Evolutionary conservation across 129 eudicot species (phyloP), one percentile per base, ranked within the genome.

Genomic region (Deinandra increscens): DNA sequence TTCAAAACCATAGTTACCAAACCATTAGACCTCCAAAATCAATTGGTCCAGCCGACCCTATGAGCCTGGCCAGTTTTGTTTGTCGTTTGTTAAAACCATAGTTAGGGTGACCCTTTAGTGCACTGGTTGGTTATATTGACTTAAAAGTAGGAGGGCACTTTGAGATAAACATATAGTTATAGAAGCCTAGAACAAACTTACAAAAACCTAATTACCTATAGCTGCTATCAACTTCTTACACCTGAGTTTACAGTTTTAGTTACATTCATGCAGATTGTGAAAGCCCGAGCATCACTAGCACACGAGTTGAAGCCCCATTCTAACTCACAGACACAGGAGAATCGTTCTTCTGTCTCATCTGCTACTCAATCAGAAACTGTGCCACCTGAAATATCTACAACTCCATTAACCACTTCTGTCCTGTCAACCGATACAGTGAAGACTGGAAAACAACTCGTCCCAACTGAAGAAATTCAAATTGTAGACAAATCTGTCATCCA

Each of bases 281-380:
- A 85, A 75, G 99, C 99, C 51, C 84, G 97, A 79, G 88, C 90
- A 26, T 79, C 77, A 50, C 69, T 94, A 64, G 66, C 85, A 51
- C 79, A 46, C 11, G 95, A 89, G 64, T 49, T 78, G 19, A 81
- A 85, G 66, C 74, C 63, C 64, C 70, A 66, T 46, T 50, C 84
- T 6, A 37, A 74, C 49, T 67, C 83, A 46, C 77, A 68, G 38
- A 60, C 80, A 17, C 22, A 76, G 50, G 64, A 63, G 39, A 41
- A 54, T 59, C 66, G 74, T 33, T 78, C 77, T 34, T 71, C 79
- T 18, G 70, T 71, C 17, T 7, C 62, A 22, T 23, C 37, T 55
- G 62, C 3, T 55, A 55, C 62, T 23, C 62, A 11, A 23, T 55
- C 62, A 23, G 62, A 55, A 55, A 6, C 62, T 23, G 41, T 58